A percentile compares a stretch with the other conserved stretches of the same genome.
Evolutionary conservation across 2,329 filamentous ascomycete genomes (phyloP).

Genomic region (Colletotrichum navitas): DNA sequence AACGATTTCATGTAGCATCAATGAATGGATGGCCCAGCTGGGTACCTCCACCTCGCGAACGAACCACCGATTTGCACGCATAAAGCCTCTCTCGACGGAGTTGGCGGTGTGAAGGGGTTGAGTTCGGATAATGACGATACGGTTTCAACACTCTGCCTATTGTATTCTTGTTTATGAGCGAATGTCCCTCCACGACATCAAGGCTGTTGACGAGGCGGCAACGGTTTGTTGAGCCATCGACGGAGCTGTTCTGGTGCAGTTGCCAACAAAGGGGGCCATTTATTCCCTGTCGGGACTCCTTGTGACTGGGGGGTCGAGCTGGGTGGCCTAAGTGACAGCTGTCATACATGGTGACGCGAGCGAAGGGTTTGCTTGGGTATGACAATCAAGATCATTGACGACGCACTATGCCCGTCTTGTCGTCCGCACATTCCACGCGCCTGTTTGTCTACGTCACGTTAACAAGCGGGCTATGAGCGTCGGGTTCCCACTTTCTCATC

Average conservation of each 20-base stretch:
- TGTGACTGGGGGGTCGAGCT: background rate
- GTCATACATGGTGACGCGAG: no score
- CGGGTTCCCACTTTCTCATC: background rate
- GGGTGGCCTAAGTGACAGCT: background rate
- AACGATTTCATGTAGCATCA: conserved; percentile 27
- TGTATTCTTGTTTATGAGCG: background rate
- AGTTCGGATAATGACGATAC: conserved; percentile 27
- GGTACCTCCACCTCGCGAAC: conserved; percentile 15
- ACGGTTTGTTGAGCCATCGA: background rate
- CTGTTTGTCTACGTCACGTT: background rate
- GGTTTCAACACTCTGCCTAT: background rate
- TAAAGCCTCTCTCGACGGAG: background rate
- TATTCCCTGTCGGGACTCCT: background rate
- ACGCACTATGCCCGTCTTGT: background rate
- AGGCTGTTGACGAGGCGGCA: background rate
- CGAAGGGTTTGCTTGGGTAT: background rate
- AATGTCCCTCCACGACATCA: background rate
- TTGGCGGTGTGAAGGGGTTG: background rate
- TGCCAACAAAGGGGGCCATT: background rate
- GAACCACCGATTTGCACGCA: background rate
- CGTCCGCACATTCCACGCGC: background rate
- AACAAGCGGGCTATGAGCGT: background rate
- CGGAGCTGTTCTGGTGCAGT: background rate
- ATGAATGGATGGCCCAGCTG: conserved; percentile 19
- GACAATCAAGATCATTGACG: background rate